Percentiles rank a stretch among this genome's conserved stretches.
Conservation (phyloP, 2,329 filamentous ascomycete genomes). For the Lasiodiplodia sp. region DNA sequence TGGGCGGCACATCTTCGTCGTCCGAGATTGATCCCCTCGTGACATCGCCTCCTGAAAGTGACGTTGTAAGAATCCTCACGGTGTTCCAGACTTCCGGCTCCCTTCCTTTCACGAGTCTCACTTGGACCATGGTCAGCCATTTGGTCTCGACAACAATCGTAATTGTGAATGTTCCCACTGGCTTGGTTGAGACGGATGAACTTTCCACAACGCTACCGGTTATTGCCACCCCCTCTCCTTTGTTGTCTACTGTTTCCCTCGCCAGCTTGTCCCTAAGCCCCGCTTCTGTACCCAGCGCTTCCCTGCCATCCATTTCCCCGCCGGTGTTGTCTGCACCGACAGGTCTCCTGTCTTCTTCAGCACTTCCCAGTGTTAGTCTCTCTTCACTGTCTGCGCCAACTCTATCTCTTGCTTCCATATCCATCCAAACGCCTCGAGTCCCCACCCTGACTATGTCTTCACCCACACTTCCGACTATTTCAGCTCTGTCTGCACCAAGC, state of each 20-base stretch:
- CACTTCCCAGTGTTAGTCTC: too few species aligned
- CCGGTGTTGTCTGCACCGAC: not conserved
- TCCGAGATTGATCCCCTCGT: not conserved
- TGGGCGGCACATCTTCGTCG: not conserved
- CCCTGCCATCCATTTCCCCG: not conserved
- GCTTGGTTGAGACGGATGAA: too few species aligned
- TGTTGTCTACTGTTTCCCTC: not conserved
- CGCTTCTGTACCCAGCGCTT: not conserved
- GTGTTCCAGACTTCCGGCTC: conserved; percentile 2
- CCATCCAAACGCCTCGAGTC: too few species aligned
- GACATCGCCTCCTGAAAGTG: not conserved
- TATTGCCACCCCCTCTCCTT: not conserved
- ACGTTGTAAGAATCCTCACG: not conserved
- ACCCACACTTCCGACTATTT: not conserved
- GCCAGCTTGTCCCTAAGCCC: not conserved
- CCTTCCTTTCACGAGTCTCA: not conserved
- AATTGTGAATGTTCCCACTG: conserved; percentile 7
- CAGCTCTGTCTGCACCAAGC: too few species aligned
- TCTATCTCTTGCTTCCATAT: not conserved
- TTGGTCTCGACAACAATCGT: not conserved
- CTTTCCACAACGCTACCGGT: not conserved
- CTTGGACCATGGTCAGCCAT: not conserved
- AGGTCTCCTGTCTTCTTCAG: too few species aligned
- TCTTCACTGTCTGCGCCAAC: too few species aligned
- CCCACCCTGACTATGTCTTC: not conserved